Conservation (phyloP, 495 filamentous ascomycete genomes). For the Cladorrhinum samala region DNA sequence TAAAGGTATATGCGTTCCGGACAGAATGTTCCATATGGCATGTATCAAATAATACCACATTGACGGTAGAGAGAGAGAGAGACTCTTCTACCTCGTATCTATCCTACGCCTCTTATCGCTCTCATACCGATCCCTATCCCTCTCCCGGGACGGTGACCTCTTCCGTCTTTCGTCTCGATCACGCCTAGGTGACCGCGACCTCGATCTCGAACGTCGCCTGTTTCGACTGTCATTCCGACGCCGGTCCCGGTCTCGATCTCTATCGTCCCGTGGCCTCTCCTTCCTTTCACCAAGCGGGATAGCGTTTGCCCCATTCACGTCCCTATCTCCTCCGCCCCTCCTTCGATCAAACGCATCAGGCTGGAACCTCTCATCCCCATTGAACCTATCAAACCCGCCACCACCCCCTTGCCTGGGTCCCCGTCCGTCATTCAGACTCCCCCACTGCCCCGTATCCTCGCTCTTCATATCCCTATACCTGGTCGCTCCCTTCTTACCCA, state of each 20-base stretch:
- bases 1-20: no score
- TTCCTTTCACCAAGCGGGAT: slow-evolving; percentile 54
- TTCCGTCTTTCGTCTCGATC: slow-evolving; percentile 53
- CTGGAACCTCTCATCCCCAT: slow-evolving; percentile 63
- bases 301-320: slow-evolving; percentile 54
- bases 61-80: not conserved
- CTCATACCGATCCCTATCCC: slow-evolving; percentile 51
- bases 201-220: slow-evolving; percentile 30
- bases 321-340: slow-evolving; percentile 24
- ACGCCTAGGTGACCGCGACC: slow-evolving; percentile 37
- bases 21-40: no score
- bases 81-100: slow-evolving; percentile 32
- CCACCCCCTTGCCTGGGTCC: slow-evolving; percentile 37
- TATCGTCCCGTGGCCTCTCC: slow-evolving; percentile 31
- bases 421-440: slow-evolving; percentile 51
- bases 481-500: slow-evolving; percentile 88
- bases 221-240: slow-evolving; percentile 23
- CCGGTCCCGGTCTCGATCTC: slow-evolving; percentile 30
- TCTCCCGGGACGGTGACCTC: slow-evolving; percentile 57
- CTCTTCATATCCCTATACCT: slow-evolving; percentile 80
- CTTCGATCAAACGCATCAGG: slow-evolving; percentile 42
- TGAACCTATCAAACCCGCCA: slow-evolving; percentile 36
- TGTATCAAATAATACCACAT: no score
- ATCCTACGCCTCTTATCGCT: slow-evolving; percentile 63
- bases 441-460: slow-evolving; percentile 91